Evolutionary conservation across 2,329 filamentous ascomycete species (phyloP).

Genomic region (Ceratocystiopsis brevicomis): DNA sequence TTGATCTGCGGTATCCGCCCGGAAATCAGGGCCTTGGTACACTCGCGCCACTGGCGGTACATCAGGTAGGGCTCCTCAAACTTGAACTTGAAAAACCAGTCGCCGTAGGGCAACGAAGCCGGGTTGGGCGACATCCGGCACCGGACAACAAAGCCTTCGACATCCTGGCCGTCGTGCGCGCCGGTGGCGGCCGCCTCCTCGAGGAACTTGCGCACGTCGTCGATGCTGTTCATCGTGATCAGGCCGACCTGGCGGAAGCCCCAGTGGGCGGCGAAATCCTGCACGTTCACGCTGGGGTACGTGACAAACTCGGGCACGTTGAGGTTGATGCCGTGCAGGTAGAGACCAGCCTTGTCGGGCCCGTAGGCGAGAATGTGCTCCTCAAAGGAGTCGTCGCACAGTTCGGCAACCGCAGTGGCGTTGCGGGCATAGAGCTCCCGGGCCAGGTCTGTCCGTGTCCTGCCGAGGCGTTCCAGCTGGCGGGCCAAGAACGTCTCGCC

Average conservation of each 20-base stretch:
- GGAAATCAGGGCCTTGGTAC: slow-evolving; percentile 72
- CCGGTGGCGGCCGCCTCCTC: slow-evolving; percentile 75
- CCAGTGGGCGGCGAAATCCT: slow-evolving; percentile 79
- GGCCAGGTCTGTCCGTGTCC: slow-evolving; percentile 61
- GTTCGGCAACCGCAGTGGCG: slow-evolving; percentile 82
- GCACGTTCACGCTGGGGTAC: slow-evolving; percentile 64
- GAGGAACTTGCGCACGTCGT: slow-evolving; percentile 60
- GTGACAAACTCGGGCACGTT: slow-evolving; percentile 87
- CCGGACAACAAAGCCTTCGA: slow-evolving; percentile 90
- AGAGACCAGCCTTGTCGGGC: slow-evolving; percentile 67
- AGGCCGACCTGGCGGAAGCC: slow-evolving; percentile 82
- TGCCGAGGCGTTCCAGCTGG: slow-evolving; percentile 62
- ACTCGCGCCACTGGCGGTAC: slow-evolving; percentile 97
- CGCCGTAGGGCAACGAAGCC: slow-evolving; percentile 39
- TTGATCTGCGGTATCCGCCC: slow-evolving; percentile 57
- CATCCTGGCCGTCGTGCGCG: slow-evolving; percentile 74
- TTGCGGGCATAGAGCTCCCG: slow-evolving; percentile 60
- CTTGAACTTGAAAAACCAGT: slow-evolving; percentile 99
- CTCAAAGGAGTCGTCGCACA: slow-evolving; percentile 91
- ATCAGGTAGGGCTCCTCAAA: slow-evolving; percentile 97
- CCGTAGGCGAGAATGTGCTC: slow-evolving; percentile 89
- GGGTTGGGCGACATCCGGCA: slow-evolving; percentile 50
- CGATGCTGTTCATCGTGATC: slow-evolving; percentile 54
- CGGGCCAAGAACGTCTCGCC: slow-evolving; percentile 68
- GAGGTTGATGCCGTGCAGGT: slow-evolving; percentile 88